Percentiles rank a stretch among this genome's conserved stretches.
Conservation (phyloP, 2,329 filamentous ascomycete species). For the Cryphonectria japonica region DNA sequence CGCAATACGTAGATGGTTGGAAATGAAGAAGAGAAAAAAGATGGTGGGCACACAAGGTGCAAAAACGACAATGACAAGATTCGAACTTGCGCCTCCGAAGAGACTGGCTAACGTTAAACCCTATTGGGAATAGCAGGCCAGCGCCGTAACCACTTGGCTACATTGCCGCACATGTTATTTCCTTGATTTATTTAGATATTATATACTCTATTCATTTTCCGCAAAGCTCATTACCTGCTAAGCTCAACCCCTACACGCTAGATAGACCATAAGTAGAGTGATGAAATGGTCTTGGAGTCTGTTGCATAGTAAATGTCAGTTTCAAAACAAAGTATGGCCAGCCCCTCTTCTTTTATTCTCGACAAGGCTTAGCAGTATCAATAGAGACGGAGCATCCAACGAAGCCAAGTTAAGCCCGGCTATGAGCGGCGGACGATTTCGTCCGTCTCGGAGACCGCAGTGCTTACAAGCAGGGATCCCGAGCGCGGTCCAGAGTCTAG, state of each 20-base stretch:
- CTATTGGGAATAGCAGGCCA: neutral
- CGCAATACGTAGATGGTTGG: neutral
- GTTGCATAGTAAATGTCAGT: too few species aligned
- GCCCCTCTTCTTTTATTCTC: too few species aligned
- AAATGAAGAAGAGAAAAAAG: neutral
- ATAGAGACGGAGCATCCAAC: neutral
- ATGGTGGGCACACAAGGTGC: too few species aligned
- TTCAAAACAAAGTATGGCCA: too few species aligned
- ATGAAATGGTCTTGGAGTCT: too few species aligned
- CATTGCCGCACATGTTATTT: neutral
- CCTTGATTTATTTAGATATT: neutral
- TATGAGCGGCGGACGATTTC: neutral
- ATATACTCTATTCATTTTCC: neutral
- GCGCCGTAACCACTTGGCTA: conserved; percentile 11
- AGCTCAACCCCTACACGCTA: too few species aligned
- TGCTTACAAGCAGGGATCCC: neutral
- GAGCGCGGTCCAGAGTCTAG: too few species aligned
- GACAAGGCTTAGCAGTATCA: too few species aligned
- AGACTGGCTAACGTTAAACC: conserved; percentile 3
- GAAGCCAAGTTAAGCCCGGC: neutral
- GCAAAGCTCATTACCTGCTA: neutral
- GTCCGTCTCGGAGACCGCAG: neutral
- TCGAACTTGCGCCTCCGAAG: conserved; percentile 15
- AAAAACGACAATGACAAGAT: conserved; percentile 12
- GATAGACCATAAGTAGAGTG: too few species aligned